Evolutionary conservation across 164 flowering plant genomes (phyloP), one percentile per base, ranked within the genome.

Genomic region (Annona squamosa): DNA sequence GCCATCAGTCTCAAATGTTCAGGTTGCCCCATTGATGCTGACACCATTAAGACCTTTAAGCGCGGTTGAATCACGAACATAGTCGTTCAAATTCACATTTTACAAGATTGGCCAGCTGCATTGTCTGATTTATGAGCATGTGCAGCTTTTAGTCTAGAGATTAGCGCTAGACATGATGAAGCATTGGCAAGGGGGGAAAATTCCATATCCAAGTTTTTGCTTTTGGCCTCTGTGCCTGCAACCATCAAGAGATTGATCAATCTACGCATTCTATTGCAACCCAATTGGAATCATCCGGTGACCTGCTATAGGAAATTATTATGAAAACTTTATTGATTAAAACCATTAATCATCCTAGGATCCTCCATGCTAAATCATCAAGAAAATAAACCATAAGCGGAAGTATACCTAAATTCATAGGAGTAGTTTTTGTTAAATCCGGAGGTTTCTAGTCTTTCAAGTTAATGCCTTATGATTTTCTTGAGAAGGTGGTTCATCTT

Each of bases 81-180:
- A n/a, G n/a, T n/a, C n/a, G n/a, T n/a, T n/a, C n/a, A n/a, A n/a
- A n/a, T 95, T 95, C 68, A 84, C 88, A 72, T 85, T 86, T 6
- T 84, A 86, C 76, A 98, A 96, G 75, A 84, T 93, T 52, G 97
- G 95, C 65, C 94, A 96, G 77, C 82, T 96, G 82, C 82, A 91
- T 77, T 84, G 90, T 83, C 80, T 96, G 77, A 85, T 93, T 72
- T 86, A 93, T 74, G 99, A 96, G 83, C 98, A 96, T 77, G 86
- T 89, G 61, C 99, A 96, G 73, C 95, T 96, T 74, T 93, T 93
- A 77, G 91, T 62, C 75, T 82, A 13, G 90, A 91, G 80, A 76
- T 93, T 82, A 81, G 88, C 79, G 69, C 76, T 56, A 86, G 81
- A 73, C 88, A 89, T 43, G 82, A 92, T 77, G 87, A 89, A 78